Evolutionary conservation across 768 basidiomycete genomes (phyloP).

Genomic region (Psilocybe sp.): DNA sequence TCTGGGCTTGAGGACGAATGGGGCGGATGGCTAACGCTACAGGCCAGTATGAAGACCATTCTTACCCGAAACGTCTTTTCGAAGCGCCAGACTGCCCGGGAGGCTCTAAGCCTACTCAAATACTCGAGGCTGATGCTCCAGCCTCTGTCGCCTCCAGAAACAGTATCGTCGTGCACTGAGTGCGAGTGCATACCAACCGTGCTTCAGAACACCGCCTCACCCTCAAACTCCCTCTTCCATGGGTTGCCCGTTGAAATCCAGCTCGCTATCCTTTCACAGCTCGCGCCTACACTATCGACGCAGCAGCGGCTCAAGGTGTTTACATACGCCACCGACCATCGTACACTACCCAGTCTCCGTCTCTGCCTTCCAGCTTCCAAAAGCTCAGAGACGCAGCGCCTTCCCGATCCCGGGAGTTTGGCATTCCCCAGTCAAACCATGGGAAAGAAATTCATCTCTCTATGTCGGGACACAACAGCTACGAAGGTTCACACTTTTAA

Average conservation of each 20-base stretch:
- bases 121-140: conserved; percentile 15
- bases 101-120: conserved; percentile 13
- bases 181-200: conserved; percentile 5
- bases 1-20: neutral
- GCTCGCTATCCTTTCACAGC: conserved; percentile 12
- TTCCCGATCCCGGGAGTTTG: conserved; percentile 7
- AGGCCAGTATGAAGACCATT: conserved; percentile 7
- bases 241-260: conserved; percentile 16
- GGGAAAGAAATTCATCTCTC: conserved; percentile 1
- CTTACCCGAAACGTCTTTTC: conserved; percentile 11
- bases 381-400: neutral
- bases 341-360: conserved; percentile 12
- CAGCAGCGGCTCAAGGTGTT: conserved; percentile 14
- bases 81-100: conserved; percentile 5
- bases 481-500: too few species aligned
- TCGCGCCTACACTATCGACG: conserved; percentile 12
- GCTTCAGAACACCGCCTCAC: neutral
- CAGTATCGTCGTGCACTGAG: neutral
- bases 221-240: neutral
- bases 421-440: neutral
- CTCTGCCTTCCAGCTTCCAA: conserved; percentile 7
- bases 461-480: neutral
- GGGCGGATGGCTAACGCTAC: conserved; percentile 7
- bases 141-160: neutral
- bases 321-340: conserved; percentile 10